Percentiles rank a stretch among this genome's conserved stretches.
These are phyloP conservation scores for Thelephora terrestris DNA, from an alignment of 1,284 basidiomycete genomes.

Conservation along the genomic window DNA sequence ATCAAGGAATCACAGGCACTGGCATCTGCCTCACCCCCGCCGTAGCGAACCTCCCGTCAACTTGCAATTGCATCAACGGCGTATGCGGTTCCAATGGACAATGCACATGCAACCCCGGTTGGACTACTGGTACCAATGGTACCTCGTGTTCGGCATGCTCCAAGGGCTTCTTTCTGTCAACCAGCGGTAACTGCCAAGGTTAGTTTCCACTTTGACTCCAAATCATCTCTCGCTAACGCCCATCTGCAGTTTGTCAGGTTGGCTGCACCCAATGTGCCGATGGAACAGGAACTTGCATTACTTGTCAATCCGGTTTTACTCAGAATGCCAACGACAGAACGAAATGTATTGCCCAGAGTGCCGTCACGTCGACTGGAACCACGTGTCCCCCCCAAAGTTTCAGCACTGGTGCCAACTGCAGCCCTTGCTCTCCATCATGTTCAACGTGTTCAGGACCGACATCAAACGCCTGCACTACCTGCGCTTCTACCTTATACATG, in stretches of 20 bases:
- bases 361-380: conserved; percentile 40
- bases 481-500: conserved; percentile 45
- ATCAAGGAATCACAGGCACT: conserved; percentile 65
- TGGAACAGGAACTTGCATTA: conserved; percentile 53
- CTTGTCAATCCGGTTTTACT: conserved; percentile 61
- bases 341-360: conserved; percentile 45
- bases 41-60: conserved; percentile 42
- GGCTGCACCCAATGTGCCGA: conserved; percentile 64
- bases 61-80: conserved; percentile 73
- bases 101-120: conserved; percentile 69
- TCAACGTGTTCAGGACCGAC: conserved; percentile 59
- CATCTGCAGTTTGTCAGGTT: conserved; percentile 46
- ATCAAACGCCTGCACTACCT: conserved; percentile 61
- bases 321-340: conserved; percentile 57
- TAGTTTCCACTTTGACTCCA: conserved; percentile 13
- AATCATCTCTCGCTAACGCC: conserved; percentile 9
- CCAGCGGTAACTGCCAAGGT: conserved; percentile 65
- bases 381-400: conserved; percentile 60
- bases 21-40: conserved; percentile 52
- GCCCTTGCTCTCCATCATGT: conserved; percentile 54
- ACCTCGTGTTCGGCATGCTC: conserved; percentile 66
- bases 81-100: conserved; percentile 53
- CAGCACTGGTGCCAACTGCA: conserved; percentile 44
- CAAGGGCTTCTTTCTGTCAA: conserved; percentile 61
- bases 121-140: conserved; percentile 58